Base-by-base conservation (phyloP, 306 rosid species). In the Coriaria nepalensis region DNA sequence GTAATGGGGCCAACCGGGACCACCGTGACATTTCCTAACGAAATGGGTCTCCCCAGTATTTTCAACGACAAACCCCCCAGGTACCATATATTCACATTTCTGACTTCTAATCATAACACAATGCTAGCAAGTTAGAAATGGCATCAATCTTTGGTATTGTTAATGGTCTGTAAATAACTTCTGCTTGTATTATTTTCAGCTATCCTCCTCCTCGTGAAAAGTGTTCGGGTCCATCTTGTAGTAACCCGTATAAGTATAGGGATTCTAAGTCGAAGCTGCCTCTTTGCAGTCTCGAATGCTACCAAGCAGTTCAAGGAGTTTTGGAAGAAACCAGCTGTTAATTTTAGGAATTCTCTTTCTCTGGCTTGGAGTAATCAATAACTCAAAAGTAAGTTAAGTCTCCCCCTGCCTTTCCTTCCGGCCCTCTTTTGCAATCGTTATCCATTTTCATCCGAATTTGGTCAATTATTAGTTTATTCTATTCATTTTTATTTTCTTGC, bases 281-380 rank as follows among this genome's bases (percentile, higher is more conserved):
- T 57, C 92, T 90, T 51, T 90, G 98, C 77, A 81, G 96, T 76
- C 87, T 90, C 13, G 55, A 69, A 68, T 85, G 96, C 74, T 85
- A 90, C 78, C 82, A 79, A 73, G 81, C 86, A 50, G 60, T 82
- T 57, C 78, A 64, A 57, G 74, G 47, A 59, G 68, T 68, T 50
- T 53, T 20, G 2, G 44, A 73, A 14, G 77, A 60, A 61, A 62
- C 77, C 52, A 60, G 48, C 14, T n/a, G 75, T 62, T 80, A 56
- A 69, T 62, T 34, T 20, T 20, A 20, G 29, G 29, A 20, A 20
- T 20, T 20, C 1, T 20, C 29, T 20, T 20, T 1, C 29, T 20
- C 29, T 20, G 29, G 29, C 2, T 20, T 20, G 29, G 29, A 20
- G 29, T 20, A 20, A 20, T 20, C 29, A 20, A 20, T 3, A 20